A percentile compares a stretch with the other conserved stretches of the same genome.
These are phyloP conservation scores for Nannizziopsis arthrosporioides DNA, from an alignment of 2,329 filamentous ascomycete genomes.

Conservation along the genomic window DNA sequence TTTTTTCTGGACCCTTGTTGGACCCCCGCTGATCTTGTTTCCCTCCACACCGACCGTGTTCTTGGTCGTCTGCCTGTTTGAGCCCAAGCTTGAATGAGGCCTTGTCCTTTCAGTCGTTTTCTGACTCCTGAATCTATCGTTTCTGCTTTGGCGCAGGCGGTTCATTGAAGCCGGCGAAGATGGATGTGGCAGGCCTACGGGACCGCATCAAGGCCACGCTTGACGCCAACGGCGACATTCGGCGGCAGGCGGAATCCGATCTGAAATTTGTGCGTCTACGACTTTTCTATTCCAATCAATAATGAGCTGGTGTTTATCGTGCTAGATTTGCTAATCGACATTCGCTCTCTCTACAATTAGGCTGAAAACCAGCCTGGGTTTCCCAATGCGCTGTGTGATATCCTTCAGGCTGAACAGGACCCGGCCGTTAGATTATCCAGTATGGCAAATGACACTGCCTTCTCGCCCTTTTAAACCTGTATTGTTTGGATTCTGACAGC, in stretches of 20 bases:
- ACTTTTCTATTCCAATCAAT: neutral
- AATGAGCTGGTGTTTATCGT: neutral
- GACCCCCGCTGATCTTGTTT: constrained; percentile 11
- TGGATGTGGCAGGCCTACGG: constrained; percentile 51
- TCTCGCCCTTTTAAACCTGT: constrained; percentile 9
- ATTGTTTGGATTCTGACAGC: constrained; percentile 7
- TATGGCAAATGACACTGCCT: constrained; percentile 41
- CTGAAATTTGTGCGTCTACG: constrained; percentile 48
- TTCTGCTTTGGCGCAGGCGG: constrained; percentile 4
- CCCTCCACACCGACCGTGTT: constrained; percentile 1
- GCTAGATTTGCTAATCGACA: neutral
- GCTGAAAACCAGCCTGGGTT: constrained; percentile 86
- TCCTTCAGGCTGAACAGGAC: constrained; percentile 80
- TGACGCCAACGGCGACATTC: constrained; percentile 49
- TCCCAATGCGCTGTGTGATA: constrained; percentile 77
- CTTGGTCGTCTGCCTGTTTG: constrained; percentile 2
- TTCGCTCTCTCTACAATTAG: constrained; percentile 35
- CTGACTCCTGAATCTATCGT: neutral
- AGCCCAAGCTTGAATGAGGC: constrained; percentile 8
- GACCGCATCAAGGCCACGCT: constrained; percentile 54
- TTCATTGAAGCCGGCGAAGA: constrained; percentile 28
- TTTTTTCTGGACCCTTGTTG: constrained; percentile 11
- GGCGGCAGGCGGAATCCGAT: constrained; percentile 52
- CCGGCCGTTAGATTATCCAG: constrained; percentile 74
- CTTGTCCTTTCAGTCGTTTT: neutral